Evolutionary conservation across 306 rosid genomes (phyloP), one percentile per base, ranked within the genome.

Genomic region (Dalbergia cochinchinensis): DNA sequence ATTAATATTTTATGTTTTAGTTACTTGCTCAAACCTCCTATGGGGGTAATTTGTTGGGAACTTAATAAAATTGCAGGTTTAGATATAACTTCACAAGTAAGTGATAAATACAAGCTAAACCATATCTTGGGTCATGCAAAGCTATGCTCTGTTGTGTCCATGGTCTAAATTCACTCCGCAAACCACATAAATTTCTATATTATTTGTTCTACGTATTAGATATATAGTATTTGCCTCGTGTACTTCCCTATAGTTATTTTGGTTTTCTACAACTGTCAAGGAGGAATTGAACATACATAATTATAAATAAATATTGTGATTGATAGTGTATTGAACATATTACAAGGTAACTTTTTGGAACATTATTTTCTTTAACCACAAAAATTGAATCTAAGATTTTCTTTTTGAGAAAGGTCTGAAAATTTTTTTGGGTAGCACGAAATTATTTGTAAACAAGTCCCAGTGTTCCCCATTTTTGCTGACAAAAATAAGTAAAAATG

Each of bases 91-190:
- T 31, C 54, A 8, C 22, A 73, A 68, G 73, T 78, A 50, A 68
- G 18, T 67, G 65, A 83, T 61, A 60, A 47, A 41, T 6, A 68
- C 47, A n/a, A 58, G 33, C 70, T 41, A 83, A 62, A 70, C 51
- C 51, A 65, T 44, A 51, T 61, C 45, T 26, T 8, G 68, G 69
- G 73, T 26, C 65, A 45, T 5, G 13, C 8, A 5, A 11, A 14
- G 13, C 13, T 50, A n/a, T 50, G 13, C 18, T 50, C 13, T 2
- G 64, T 9, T 1, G 20, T 50, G 71, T 50, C 59, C 18, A 42
- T 72, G 77, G 79, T 73, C 72, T 71, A 55, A 51, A 55, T 55
- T 80, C 69, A 55, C 44, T 54, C 61, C 63, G 33, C 11, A 26
- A 62, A 71, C 65, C 39, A 33, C 58, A 33, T 37, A 31, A 62